Evolutionary conservation across 257 asterid genomes (phyloP), one percentile per base, ranked within the genome.

Genomic region (Przewalskia tangutica): DNA sequence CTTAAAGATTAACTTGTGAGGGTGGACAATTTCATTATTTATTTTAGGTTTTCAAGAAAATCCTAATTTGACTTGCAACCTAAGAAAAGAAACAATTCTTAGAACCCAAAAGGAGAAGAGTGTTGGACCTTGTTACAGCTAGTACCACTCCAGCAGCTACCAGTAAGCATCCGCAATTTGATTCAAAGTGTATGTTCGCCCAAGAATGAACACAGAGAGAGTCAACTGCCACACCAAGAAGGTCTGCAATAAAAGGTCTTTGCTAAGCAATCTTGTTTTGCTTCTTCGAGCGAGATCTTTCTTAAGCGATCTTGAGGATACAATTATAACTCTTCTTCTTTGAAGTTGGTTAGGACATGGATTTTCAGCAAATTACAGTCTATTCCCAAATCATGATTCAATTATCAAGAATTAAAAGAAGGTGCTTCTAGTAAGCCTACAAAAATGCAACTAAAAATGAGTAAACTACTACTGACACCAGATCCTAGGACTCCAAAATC

Each of bases 171-270:
- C 98, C 98, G 63, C 89, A 2, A 94, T 86, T 80, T 85, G 85
- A 81, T 89, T 91, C 85, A 89, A 44, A 38, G 98, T 65, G 86
- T 89, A 94, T 59, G 70, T 90, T 85, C 93, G 92, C 71, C 97
- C 92, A 27, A 94, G 88, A 83, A 94, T 86, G 81, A 94, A 88
- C 66, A 85, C 55, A 79, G 97, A 92, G 84, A 92, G 88, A 76
- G 87, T 89, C 86, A 94, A 88, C 87, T 94, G 98, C 98, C 98
- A 94, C 83, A 94, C 97, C 88, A 94, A 88, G 88, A 90, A 92
- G 20, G 98, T 87, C 98, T 94, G 95, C 88, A 88, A 83, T 11
- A 88, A 66, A 87, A 81, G 77, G 73, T 65, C 55, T n/a, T 54
- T 54, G 79, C 65, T 50, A 42, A 11, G 12, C 59, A 34, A 46